Evolutionary conservation across 2,329 filamentous ascomycete genomes (phyloP).

Genomic region (Monilinia laxa): DNA sequence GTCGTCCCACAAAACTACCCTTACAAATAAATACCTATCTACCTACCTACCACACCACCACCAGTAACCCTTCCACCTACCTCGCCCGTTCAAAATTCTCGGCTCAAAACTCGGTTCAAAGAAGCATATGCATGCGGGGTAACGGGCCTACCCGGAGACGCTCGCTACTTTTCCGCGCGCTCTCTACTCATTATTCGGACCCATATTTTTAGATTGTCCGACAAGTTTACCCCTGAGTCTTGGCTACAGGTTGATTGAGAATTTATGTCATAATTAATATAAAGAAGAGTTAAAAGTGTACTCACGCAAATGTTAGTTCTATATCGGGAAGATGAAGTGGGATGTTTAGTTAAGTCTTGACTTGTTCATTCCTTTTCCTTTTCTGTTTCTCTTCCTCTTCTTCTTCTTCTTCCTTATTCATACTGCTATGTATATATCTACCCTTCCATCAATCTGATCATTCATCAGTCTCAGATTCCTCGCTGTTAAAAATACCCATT

Average conservation of each 20-base stretch:
- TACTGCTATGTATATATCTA: constrained; percentile 4
- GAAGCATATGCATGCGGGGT: constrained; percentile 11
- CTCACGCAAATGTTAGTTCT: too few species aligned
- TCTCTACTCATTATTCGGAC: not conserved
- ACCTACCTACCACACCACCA: too few species aligned
- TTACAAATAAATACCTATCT: too few species aligned
- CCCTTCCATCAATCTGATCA: not conserved
- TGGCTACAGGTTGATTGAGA: not conserved
- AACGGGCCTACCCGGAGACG: not conserved
- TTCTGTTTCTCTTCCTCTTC: not conserved
- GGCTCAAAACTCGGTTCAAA: too few species aligned
- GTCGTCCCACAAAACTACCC: too few species aligned
- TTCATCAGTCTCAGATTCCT: not conserved
- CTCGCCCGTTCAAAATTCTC: too few species aligned
- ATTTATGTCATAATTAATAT: constrained; percentile 10
- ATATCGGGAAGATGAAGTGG: not conserved
- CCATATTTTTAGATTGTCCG: not conserved
- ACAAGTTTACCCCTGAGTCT: constrained; percentile 11
- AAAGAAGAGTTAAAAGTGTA: not conserved
- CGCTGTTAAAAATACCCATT: not conserved
- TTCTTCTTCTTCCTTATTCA: not conserved
- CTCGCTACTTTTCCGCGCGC: not conserved
- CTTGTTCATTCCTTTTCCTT: not conserved
- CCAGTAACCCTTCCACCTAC: too few species aligned
- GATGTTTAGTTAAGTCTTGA: not conserved